Conservation (phyloP, 2,329 filamentous ascomycete species). For the Aspergillus candidus region DNA sequence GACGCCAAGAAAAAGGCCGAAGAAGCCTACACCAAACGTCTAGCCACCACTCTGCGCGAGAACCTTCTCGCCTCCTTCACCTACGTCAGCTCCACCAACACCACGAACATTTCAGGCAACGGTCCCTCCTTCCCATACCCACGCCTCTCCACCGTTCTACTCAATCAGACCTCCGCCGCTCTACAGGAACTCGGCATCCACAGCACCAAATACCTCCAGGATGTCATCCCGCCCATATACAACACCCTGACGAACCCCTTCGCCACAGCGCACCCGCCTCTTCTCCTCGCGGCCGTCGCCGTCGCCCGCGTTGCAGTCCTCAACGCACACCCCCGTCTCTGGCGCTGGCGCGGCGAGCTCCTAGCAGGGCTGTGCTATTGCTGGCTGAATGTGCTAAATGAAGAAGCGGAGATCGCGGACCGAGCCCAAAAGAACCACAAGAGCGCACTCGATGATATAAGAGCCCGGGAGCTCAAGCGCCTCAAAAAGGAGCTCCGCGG, state of each 20-base stretch:
- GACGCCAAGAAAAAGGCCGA: slow-evolving; percentile 12
- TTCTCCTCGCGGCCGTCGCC: slow-evolving; percentile 49
- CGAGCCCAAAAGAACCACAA: neutral
- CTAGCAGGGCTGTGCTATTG: slow-evolving; percentile 57
- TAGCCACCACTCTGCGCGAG: slow-evolving; percentile 27
- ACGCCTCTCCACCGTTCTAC: slow-evolving; percentile 45
- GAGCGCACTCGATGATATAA: neutral
- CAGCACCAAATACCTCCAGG: slow-evolving; percentile 44
- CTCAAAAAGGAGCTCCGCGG: slow-evolving; percentile 26
- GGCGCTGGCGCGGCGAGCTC: slow-evolving; percentile 57
- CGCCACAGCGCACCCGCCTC: slow-evolving; percentile 47
- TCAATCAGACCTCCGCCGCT: slow-evolving; percentile 23
- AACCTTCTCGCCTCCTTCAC: slow-evolving; percentile 35
- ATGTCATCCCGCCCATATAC: slow-evolving; percentile 61
- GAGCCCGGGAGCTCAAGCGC: slow-evolving; percentile 7
- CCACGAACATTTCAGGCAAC: slow-evolving; percentile 39
- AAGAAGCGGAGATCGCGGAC: slow-evolving; percentile 19
- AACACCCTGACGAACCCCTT: slow-evolving; percentile 65
- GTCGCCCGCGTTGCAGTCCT: slow-evolving; percentile 54
- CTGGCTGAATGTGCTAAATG: slow-evolving; percentile 52
- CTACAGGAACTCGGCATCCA: slow-evolving; percentile 32
- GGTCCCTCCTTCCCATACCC: slow-evolving; percentile 36
- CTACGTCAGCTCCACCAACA: slow-evolving; percentile 43
- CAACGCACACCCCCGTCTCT: slow-evolving; percentile 65
- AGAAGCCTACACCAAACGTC: slow-evolving; percentile 17